Percentiles rank a stretch among this genome's conserved stretches.
These are phyloP conservation scores for Nepenthes gracilis DNA, from an alignment of 148 eudicot species.

Conservation along the genomic window DNA sequence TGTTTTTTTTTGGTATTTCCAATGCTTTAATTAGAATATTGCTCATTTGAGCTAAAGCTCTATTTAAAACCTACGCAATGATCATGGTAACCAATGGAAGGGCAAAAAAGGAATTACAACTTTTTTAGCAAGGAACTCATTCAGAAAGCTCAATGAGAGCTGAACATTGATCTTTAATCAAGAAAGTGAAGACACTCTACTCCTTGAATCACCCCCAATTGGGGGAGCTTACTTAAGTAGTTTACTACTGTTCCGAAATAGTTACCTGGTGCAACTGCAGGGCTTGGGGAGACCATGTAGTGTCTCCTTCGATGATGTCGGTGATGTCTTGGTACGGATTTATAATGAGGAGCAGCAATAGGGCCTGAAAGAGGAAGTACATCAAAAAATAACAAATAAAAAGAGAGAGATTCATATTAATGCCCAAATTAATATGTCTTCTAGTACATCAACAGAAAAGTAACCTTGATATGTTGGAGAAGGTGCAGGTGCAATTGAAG, in stretches of 20 bases:
- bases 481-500: conserved; percentile 38
- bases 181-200: not conserved
- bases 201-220: not conserved
- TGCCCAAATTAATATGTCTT: not conserved
- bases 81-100: not conserved
- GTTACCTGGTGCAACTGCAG: conserved; percentile 53
- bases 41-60: not conserved
- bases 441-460: not conserved
- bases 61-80: not conserved
- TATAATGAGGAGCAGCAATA: conserved; percentile 30
- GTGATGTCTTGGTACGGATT: conserved; percentile 24
- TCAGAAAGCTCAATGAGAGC: no score
- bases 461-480: conserved; percentile 60
- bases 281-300: conserved; percentile 35
- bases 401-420: conserved; percentile 1
- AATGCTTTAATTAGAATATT: no score
- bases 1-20: no score
- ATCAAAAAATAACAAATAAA: conserved; percentile 3
- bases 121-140: no score
- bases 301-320: conserved; percentile 31
- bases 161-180: no score
- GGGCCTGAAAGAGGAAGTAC: conserved; percentile 30
- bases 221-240: not conserved
- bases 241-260: not conserved
- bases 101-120: no score